A percentile compares a stretch with the other conserved stretches of the same genome.
phyloP scores from a whole-genome alignment of 257 asterid genomes.

The Capsicum pubescens region DNA sequence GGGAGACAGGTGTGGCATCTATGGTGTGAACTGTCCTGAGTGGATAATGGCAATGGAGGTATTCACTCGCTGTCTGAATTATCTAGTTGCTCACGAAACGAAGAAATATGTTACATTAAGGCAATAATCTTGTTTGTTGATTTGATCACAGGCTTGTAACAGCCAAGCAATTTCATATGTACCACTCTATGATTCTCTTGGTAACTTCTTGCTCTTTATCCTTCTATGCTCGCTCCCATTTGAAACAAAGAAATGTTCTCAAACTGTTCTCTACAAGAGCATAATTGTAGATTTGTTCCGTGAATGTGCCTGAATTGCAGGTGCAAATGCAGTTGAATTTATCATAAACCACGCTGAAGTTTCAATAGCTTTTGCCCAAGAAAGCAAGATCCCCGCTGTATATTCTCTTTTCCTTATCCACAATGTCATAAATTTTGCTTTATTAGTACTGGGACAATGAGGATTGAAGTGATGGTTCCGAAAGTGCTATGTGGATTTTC shows the following conservation, averaged over 20 bases:
- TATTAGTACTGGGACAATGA: neutral
- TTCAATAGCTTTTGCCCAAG: slow-evolving; percentile 77
- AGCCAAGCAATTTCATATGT: slow-evolving; percentile 80
- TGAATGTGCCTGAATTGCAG: slow-evolving; percentile 45
- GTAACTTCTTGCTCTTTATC: slow-evolving; percentile 45
- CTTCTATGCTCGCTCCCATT: neutral
- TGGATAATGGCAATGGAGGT: slow-evolving; percentile 98
- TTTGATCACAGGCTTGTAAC: slow-evolving; percentile 74
- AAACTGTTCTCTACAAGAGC: neutral
- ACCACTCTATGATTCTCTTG: slow-evolving; percentile 87
- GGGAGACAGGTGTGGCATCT: slow-evolving; percentile 93
- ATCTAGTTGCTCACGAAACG: neutral
- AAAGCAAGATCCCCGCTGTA: slow-evolving; percentile 75
- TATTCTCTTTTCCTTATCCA: slow-evolving; percentile 27
- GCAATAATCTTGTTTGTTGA: slow-evolving; percentile 25
- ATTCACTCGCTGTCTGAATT: neutral
- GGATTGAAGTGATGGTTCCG: slow-evolving; percentile 4
- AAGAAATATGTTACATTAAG: neutral
- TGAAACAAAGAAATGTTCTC: neutral
- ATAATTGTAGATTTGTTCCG: neutral
- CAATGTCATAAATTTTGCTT: neutral
- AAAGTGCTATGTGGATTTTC: neutral
- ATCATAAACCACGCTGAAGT: slow-evolving; percentile 83
- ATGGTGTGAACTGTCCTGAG: slow-evolving; percentile 84
- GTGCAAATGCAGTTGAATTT: slow-evolving; percentile 93